Evolutionary conservation across 192 early-diverging fungal species (phyloP).

Genomic region (Radiomyces spectabilis): DNA sequence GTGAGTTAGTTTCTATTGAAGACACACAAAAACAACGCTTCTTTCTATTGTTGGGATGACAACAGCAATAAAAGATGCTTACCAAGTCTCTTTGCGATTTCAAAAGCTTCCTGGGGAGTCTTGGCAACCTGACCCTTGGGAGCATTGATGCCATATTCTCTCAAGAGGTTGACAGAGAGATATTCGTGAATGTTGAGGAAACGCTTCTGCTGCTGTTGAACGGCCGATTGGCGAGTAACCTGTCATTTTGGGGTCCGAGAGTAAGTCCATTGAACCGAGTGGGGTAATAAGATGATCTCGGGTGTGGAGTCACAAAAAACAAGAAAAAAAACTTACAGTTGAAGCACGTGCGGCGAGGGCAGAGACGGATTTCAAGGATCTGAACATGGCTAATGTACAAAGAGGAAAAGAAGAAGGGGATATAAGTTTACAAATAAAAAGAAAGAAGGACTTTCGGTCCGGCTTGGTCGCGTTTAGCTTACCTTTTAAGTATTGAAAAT

Average conservation of each 20-base stretch:
- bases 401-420: not conserved
- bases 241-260: too few relatives aligned
- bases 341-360: constrained; percentile 15
- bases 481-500: too few relatives aligned
- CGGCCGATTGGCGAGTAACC: constrained; percentile 15
- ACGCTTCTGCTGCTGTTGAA: constrained; percentile 58
- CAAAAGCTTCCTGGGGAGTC: constrained; percentile 80
- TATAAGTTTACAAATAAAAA: not conserved
- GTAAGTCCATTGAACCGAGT: too few relatives aligned
- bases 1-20: not conserved
- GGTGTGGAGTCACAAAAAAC: too few relatives aligned
- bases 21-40: not conserved
- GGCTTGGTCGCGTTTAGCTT: too few relatives aligned
- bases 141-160: constrained; percentile 86
- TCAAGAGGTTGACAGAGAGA: constrained; percentile 86
- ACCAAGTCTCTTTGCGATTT: constrained; percentile 77
- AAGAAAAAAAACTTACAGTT: constrained; percentile 11
- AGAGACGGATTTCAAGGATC: constrained; percentile 18
- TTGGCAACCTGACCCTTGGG: constrained; percentile 86
- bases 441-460: too few relatives aligned
- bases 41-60: not conserved
- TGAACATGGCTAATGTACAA: constrained; percentile 18
- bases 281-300: not conserved
- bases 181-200: constrained; percentile 98
- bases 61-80: too few relatives aligned